Evolutionary conservation across 225 moss, liverwort and hornwort genomes (phyloP).

Genomic region (Physcomitrellopsis africana): DNA sequence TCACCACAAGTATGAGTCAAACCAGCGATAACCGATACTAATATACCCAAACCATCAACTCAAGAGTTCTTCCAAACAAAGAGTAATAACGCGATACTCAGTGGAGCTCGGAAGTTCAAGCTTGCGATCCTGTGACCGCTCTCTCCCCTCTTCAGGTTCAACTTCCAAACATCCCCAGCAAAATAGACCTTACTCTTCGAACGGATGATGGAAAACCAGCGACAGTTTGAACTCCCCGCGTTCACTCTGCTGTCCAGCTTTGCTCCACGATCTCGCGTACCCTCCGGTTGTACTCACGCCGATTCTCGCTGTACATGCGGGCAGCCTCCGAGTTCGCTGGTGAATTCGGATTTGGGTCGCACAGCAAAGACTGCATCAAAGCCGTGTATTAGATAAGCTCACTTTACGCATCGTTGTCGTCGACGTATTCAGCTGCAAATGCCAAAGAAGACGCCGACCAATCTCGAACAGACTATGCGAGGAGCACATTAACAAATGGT

Average conservation of each 20-base stretch:
- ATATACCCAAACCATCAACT: too few species aligned
- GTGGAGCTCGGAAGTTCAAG: conserved; percentile 8
- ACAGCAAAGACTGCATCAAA: conserved; percentile 69
- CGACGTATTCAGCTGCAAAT: too few species aligned
- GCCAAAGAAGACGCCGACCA: too few species aligned
- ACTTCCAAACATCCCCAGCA: conserved; percentile 22
- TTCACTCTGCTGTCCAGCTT: conserved; percentile 85
- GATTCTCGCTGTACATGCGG: conserved; percentile 84
- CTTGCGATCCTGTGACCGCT: conserved; percentile 27
- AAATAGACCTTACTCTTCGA: conserved; percentile 8
- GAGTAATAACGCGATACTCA: too few species aligned
- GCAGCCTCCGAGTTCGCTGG: conserved; percentile 84
- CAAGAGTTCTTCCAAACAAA: too few species aligned
- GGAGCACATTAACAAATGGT: too few species aligned
- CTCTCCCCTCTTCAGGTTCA: conserved; percentile 12
- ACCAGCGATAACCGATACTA: too few species aligned
- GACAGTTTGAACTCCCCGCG: background rate
- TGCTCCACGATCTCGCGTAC: conserved; percentile 85
- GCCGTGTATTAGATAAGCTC: background rate
- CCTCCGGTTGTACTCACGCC: conserved; percentile 78
- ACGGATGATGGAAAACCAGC: conserved; percentile 11
- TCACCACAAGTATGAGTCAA: too few species aligned
- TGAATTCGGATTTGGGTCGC: conserved; percentile 79
- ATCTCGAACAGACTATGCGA: too few species aligned
- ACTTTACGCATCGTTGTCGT: background rate